Evolutionary conservation across 257 asterid species (phyloP).

Genomic region (Nicotiana obtusifolia): DNA sequence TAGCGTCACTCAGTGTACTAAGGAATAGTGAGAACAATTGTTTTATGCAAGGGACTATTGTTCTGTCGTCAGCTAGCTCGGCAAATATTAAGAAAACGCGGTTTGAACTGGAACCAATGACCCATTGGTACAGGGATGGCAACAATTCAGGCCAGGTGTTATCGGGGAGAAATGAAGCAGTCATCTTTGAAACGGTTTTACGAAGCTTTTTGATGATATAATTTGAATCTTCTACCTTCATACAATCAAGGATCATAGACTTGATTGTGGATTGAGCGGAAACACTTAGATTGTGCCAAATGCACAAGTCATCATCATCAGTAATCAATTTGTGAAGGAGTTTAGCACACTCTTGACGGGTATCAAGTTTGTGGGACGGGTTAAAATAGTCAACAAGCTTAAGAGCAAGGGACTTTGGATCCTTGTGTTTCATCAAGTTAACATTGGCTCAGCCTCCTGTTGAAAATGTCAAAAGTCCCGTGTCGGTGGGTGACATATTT

Average conservation of each 20-base stretch:
- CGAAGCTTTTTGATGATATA: slow-evolving; percentile 73
- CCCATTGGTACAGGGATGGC: slow-evolving; percentile 91
- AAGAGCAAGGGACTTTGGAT: no score
- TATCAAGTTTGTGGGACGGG: no score
- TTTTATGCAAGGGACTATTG: slow-evolving; percentile 47
- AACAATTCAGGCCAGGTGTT: slow-evolving; percentile 80
- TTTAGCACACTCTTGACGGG: slow-evolving; percentile 7
- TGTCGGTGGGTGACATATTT: no score
- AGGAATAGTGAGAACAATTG: slow-evolving; percentile 72
- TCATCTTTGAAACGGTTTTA: slow-evolving; percentile 78
- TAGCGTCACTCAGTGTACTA: slow-evolving; percentile 41
- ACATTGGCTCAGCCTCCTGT: no score
- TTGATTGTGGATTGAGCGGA: slow-evolving; percentile 55
- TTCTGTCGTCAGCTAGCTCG: slow-evolving; percentile 65
- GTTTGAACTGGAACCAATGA: slow-evolving; percentile 40
- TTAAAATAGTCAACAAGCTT: no score
- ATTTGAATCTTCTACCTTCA: slow-evolving; percentile 39
- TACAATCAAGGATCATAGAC: slow-evolving; percentile 42
- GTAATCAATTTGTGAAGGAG: slow-evolving; percentile 57
- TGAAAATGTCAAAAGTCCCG: no score
- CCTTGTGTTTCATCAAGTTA: no score
- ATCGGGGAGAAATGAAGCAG: slow-evolving; percentile 69
- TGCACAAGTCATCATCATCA: no score
- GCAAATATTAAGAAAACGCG: slow-evolving; percentile 63
- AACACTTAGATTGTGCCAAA: slow-evolving; percentile 49